These are phyloP conservation scores for Dryadomyces sulphureus DNA, from an alignment of 2,329 filamentous ascomycete species.

Conservation along the genomic window DNA sequence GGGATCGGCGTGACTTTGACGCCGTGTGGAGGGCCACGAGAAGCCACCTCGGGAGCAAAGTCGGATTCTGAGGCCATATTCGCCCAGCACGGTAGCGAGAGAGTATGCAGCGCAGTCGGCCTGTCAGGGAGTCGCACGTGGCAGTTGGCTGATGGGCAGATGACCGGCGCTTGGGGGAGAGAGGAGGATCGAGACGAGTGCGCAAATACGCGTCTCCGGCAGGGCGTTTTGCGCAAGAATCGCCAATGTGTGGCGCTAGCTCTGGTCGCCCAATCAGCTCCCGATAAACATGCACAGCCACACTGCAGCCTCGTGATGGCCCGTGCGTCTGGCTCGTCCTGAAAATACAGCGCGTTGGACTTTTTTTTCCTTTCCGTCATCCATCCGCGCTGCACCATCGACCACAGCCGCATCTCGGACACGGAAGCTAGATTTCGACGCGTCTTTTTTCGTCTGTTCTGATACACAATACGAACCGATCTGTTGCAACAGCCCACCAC, in stretches of 20 bases:
- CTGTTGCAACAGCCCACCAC: no score
- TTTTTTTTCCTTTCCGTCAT: neutral
- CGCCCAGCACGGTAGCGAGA: neutral
- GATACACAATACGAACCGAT: no score
- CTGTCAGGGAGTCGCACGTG: neutral
- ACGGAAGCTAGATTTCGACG: neutral
- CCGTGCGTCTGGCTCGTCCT: conserved; percentile 2
- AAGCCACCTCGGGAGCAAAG: neutral
- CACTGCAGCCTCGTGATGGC: conserved; percentile 12
- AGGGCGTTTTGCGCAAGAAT: neutral
- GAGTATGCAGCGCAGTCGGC: neutral
- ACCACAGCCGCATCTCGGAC: neutral
- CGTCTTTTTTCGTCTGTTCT: neutral
- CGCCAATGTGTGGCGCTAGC: conserved; percentile 4
- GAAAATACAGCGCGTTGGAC: neutral
- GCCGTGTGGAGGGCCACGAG: conserved; percentile 1
- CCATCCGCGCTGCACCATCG: neutral
- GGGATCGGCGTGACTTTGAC: conserved; percentile 11
- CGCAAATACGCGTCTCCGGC: neutral
- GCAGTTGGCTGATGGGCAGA: neutral
- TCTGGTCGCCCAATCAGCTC: neutral
- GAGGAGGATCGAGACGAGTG: neutral
- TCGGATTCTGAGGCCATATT: conserved; percentile 5
- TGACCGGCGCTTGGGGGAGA: neutral
- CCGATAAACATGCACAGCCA: neutral